Base-by-base conservation (phyloP, 2,329 filamentous ascomycete genomes). In the Hymenoscyphus salicellus region DNA sequence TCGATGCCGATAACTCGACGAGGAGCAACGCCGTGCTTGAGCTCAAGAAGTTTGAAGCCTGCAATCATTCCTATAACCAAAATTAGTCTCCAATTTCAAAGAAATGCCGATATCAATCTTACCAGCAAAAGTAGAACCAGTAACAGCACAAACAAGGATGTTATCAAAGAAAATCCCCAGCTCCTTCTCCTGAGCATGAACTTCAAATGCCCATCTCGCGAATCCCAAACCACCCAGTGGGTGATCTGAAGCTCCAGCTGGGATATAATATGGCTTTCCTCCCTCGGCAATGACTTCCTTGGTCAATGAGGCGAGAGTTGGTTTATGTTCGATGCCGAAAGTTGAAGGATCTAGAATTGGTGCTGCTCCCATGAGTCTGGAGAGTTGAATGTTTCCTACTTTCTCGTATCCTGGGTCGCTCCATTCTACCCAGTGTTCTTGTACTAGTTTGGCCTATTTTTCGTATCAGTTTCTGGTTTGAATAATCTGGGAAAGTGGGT, bases 351-450 rank as follows among this genome's bases (percentile, higher is more conserved):
- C 84, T 0, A 90, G 80, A 0, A 83, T 78, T 20, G 88, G 82
- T 67, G 90, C 85, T 1, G 86, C 87, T 56, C 84, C 84, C 86
- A 90, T 89, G 26, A 90, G 79, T 0, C 87, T 80, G 2, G 86
- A 87, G 2, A 91, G 81, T 77, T 91, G 87, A 68, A 91, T 87
- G 78, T 91, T 91, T 67, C 89, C 89, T 7, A 89, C 88, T 68
- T 81, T 82, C 23, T 83, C 83, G 72, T 90, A 90, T 8, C 80
- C 82, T 1, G 79, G 75, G 68, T 88, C 85, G 0, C 78, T 74
- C 82, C 84, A 86, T 43, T 87, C 82, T 0, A 90, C 88, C 88
- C 88, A 90, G 72, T 87, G 81, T 76, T 90, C 88, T 75, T 90
- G 88, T 0, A 89, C 82, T 2, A 87, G 79, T 79, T 67, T 83